phyloP scores from a whole-genome alignment of 257 asterid species.

The Solanum chilense region DNA sequence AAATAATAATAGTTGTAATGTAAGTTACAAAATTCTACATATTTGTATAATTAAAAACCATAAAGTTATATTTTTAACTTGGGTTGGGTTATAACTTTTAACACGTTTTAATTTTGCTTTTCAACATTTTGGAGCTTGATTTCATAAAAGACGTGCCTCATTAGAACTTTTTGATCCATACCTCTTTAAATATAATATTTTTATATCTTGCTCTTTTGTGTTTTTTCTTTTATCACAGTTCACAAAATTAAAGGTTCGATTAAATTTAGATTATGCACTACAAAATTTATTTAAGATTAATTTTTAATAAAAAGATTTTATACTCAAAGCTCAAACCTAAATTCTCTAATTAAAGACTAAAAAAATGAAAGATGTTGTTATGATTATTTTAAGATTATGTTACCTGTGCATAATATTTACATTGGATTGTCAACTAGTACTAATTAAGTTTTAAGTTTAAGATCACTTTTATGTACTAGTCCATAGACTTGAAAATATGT shows the following conservation, averaged over 20 bases:
- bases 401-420: background rate
- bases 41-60: background rate
- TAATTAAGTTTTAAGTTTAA: background rate
- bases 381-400: background rate
- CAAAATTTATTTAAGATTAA: too few relatives aligned
- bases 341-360: too few relatives aligned
- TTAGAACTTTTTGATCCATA: background rate
- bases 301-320: too few relatives aligned
- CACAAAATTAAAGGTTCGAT: fast-evolving
- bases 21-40: background rate
- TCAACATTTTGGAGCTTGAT: background rate
- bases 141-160: background rate
- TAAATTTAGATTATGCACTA: too few relatives aligned
- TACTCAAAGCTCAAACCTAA: too few relatives aligned
- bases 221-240: too few relatives aligned
- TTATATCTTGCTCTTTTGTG: background rate
- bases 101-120: background rate
- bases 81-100: background rate
- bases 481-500: background rate
- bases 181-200: background rate
- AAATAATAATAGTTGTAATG: background rate
- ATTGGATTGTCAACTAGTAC: background rate
- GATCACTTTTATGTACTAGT: background rate
- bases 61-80: background rate
- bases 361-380: background rate